A percentile compares a stretch with the other conserved stretches of the same genome.
Evolutionary conservation across 108 stramenopile genomes (phyloP).

Genomic region (Skeletonema tropicum): DNA sequence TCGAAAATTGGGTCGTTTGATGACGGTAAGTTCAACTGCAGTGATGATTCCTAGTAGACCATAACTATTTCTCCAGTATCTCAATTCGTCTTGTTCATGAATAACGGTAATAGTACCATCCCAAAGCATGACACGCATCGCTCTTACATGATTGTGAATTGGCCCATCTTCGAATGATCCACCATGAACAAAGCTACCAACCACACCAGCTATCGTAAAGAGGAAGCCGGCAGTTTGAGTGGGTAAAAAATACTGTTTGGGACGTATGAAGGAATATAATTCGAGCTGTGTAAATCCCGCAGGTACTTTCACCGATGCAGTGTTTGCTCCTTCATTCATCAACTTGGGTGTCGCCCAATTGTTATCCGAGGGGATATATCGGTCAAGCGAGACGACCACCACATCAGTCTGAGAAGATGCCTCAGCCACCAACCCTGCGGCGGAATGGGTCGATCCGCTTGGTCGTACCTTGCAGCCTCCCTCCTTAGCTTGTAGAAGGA

Average conservation of each 20-base stretch:
- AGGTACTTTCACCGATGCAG: not conserved
- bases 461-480: not conserved
- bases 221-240: not conserved
- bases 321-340: not conserved
- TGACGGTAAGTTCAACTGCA: not conserved
- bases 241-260: not conserved
- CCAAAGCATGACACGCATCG: not conserved
- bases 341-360: not conserved
- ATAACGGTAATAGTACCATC: not conserved
- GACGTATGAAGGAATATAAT: not conserved
- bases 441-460: not conserved
- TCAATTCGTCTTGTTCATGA: not conserved
- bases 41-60: not conserved
- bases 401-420: not conserved
- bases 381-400: slow-evolving; percentile 3
- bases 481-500: not conserved
- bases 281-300: not conserved
- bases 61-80: not conserved
- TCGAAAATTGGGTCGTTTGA: not conserved
- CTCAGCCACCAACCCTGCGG: not conserved
- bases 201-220: not conserved
- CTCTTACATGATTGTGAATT: not conserved
- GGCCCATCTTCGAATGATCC: not conserved
- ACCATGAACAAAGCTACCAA: not conserved
- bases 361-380: not conserved